Base-by-base conservation (phyloP, 2,329 filamentous ascomycete genomes). In the Bipolaris zeicola region DNA sequence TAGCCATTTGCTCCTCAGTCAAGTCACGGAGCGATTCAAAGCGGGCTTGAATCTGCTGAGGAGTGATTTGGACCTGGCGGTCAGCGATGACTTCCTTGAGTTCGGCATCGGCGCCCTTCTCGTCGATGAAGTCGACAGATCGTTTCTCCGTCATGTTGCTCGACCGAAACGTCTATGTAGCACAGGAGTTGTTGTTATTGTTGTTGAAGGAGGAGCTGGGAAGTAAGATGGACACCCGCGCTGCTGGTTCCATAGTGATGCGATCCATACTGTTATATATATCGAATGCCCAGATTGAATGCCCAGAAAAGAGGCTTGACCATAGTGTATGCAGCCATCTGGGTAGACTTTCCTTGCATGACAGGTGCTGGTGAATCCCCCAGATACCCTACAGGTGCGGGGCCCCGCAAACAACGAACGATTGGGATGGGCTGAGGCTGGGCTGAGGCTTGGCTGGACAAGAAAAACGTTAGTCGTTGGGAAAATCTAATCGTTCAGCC, bases 11-110 rank as follows among this genome's bases (percentile, higher is more conserved):
- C 26, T 66, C 63, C 16, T 66, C 62, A 43, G 54, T 63, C 38
- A 71, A 47, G 42, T 70, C 55, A 33, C 52, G 54, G 22, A 73
- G 66, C 7, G 64, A 64, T 34, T 67, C 62, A 44, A 70, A 71
- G 24, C 66, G 64, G 33, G 64, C 56, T 49, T 71, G 67, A 14
- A 72, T 71, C 45, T 66, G 60, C 38, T 67, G 64, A 8, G 69
- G 63, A 7, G 68, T 67, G 50, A 68, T 63, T 14, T 59, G 60
- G 43, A 50, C 59, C 33, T 31, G n/a, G 48, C n/a, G 20, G 14
- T 55, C 60, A 16, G 53, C 22, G 5, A 50, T 24, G 6, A 60
- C 48, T 38, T 67, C 63, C 47, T 64, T 67, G 57, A 60, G 60
- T 28, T 65, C 64, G 49, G 58, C 48, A 22, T 54, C 56, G 3